A percentile compares a stretch with the other conserved stretches of the same genome.
Evolutionary conservation across 2,329 filamentous ascomycete genomes (phyloP).

Genomic region (Chaetomiaceae sp.): DNA sequence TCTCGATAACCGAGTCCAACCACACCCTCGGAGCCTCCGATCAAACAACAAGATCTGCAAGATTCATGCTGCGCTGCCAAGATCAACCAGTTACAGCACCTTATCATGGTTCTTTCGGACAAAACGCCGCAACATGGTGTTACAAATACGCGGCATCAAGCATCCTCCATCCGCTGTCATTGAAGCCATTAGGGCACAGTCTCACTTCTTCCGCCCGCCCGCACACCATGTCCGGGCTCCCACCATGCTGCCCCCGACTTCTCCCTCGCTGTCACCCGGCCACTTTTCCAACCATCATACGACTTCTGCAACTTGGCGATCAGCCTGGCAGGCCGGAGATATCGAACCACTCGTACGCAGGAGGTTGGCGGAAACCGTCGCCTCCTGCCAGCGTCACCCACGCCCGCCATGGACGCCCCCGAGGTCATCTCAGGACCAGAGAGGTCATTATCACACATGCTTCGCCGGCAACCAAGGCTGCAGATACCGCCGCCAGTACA

Average conservation of each 20-base stretch:
- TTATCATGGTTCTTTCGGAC: background rate
- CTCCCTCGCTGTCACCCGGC: background rate
- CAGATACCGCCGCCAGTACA: conserved; percentile 12
- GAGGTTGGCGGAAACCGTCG: conserved; percentile 1
- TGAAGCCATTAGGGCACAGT: too few species aligned
- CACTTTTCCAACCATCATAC: background rate
- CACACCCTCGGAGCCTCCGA: background rate
- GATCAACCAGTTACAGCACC: background rate
- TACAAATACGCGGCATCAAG: conserved; percentile 1
- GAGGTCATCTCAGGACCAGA: conserved; percentile 9
- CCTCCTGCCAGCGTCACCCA: background rate
- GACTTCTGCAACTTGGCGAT: background rate
- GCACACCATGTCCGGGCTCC: background rate
- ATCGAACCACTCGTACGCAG: background rate
- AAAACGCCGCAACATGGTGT: background rate
- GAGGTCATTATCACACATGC: conserved; percentile 13
- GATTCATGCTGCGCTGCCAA: conserved; percentile 1
- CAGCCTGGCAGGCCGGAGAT: background rate
- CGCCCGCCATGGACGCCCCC: conserved; percentile 11
- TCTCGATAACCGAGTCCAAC: conserved; percentile 7
- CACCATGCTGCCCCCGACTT: background rate
- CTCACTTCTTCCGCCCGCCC: background rate
- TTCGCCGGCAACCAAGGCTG: conserved; percentile 9
- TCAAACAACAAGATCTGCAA: conserved; percentile 12
- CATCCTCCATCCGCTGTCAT: too few species aligned